A percentile compares a stretch with the other conserved stretches of the same genome.
These are phyloP conservation scores for Yarrowia sp. DNA, from an alignment of 805 yeast species.

Conservation along the genomic window DNA sequence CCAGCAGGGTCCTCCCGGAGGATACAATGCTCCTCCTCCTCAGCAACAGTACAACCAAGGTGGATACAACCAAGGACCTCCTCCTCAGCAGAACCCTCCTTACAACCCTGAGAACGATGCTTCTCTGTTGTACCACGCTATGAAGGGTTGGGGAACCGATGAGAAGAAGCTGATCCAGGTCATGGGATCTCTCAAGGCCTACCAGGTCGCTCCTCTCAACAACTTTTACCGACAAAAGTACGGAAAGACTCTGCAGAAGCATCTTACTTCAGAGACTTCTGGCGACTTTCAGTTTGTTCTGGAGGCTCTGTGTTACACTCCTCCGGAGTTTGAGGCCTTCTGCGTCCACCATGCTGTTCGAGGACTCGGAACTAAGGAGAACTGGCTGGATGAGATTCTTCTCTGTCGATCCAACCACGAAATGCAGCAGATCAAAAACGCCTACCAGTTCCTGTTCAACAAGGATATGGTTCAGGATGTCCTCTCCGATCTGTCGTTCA, in stretches of 20 bases:
- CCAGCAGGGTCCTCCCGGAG: background rate
- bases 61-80: background rate
- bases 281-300: slow-evolving; percentile 31
- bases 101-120: slow-evolving; percentile 32
- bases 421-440: slow-evolving; percentile 30
- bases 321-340: slow-evolving; percentile 32
- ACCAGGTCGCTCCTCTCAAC: slow-evolving; percentile 30
- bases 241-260: slow-evolving; percentile 29
- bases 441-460: slow-evolving; percentile 30
- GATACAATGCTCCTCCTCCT: background rate
- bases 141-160: slow-evolving; percentile 35
- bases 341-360: slow-evolving; percentile 29
- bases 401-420: slow-evolving; percentile 31
- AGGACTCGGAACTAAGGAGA: slow-evolving; percentile 33
- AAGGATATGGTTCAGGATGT: slow-evolving; percentile 30
- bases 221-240: slow-evolving; percentile 28
- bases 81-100: slow-evolving; percentile 7
- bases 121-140: slow-evolving; percentile 30
- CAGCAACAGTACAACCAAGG: too few relatives aligned
- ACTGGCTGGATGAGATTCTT: slow-evolving; percentile 32
- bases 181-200: slow-evolving; percentile 29
- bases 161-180: slow-evolving; percentile 30
- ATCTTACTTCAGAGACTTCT: slow-evolving; percentile 31
- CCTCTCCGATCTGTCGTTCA: slow-evolving; percentile 31
- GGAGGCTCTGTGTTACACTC: slow-evolving; percentile 30